Conservation (phyloP, 2,329 filamentous ascomycete genomes). For the Scopulariopsis brevicaulis region DNA sequence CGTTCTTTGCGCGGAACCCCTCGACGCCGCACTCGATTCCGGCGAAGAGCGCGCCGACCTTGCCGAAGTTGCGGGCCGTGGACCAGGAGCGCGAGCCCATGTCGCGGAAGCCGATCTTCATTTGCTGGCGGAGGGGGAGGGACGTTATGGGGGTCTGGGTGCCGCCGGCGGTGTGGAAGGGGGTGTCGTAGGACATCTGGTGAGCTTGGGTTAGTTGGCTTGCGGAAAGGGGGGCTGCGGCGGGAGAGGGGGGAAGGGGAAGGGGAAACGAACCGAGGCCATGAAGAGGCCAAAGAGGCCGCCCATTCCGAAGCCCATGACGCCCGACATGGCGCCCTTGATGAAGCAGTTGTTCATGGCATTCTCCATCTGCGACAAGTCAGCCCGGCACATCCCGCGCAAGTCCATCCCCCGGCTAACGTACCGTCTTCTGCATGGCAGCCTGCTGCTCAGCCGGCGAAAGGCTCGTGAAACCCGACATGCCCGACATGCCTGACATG, state of each 20-base stretch:
- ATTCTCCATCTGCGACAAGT: conserved; percentile 52
- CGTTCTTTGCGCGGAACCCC: conserved; percentile 85
- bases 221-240: background rate
- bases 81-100: conserved; percentile 79
- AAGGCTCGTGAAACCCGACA: background rate
- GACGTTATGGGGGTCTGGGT: conserved; percentile 29
- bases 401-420: background rate
- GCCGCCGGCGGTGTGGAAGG: conserved; percentile 47
- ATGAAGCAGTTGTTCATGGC: conserved; percentile 87
- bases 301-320: conserved; percentile 88
- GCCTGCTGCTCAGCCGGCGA: conserved; percentile 7
- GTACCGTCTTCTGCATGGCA: conserved; percentile 9
- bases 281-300: conserved; percentile 96
- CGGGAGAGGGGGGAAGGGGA: background rate
- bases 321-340: conserved; percentile 82
- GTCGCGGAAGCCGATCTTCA: conserved; percentile 80
- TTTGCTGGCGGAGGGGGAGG: conserved; percentile 77
- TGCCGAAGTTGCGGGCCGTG: conserved; percentile 88
- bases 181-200: conserved; percentile 97
- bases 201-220: background rate
- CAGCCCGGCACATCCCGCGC: background rate
- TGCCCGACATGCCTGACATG: conserved; percentile 1
- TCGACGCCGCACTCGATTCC: conserved; percentile 96
- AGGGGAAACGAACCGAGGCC: conserved; percentile 61
- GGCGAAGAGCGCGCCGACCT: conserved; percentile 81